Evolutionary conservation across 345 rosid species (phyloP).

Genomic region (Cardamine occulta): DNA sequence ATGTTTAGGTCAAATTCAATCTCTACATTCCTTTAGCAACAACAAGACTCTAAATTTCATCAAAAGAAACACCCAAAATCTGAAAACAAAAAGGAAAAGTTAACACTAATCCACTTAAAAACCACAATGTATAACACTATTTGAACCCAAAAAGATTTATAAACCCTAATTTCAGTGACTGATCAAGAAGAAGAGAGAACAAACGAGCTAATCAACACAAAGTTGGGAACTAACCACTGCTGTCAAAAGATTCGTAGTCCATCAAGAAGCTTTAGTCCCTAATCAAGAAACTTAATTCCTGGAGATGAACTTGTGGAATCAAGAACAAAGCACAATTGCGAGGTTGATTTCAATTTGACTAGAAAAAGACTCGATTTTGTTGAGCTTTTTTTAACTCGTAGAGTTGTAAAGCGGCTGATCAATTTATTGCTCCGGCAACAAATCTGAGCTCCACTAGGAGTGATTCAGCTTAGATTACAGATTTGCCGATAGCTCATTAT

Average conservation of each 20-base stretch:
- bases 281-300: background rate
- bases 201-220: constrained; percentile 21
- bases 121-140: constrained; percentile 21
- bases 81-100: background rate
- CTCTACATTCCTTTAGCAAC: constrained; percentile 1
- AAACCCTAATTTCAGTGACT: constrained; percentile 31
- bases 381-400: background rate
- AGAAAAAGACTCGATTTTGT: constrained; percentile 33
- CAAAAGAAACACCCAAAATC: background rate
- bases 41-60: constrained; percentile 7
- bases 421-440: background rate
- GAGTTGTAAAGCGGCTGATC: background rate
- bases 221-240: constrained; percentile 67
- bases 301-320: background rate
- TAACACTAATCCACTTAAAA: constrained; percentile 9
- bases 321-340: constrained; percentile 7
- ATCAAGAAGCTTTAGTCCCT: constrained; percentile 43
- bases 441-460: constrained; percentile 13
- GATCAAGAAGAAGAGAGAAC: constrained; percentile 4
- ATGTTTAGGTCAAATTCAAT: background rate
- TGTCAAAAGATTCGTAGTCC: constrained; percentile 75
- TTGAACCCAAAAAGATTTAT: background rate
- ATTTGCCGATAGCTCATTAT: constrained; percentile 23
- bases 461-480: constrained; percentile 37
- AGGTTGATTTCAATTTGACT: constrained; percentile 39